Percentiles rank a stretch among this genome's conserved stretches.
These are phyloP conservation scores for Leishmania guyanensis DNA, from an alignment of 208 protist genomes.

Conservation along the genomic window DNA sequence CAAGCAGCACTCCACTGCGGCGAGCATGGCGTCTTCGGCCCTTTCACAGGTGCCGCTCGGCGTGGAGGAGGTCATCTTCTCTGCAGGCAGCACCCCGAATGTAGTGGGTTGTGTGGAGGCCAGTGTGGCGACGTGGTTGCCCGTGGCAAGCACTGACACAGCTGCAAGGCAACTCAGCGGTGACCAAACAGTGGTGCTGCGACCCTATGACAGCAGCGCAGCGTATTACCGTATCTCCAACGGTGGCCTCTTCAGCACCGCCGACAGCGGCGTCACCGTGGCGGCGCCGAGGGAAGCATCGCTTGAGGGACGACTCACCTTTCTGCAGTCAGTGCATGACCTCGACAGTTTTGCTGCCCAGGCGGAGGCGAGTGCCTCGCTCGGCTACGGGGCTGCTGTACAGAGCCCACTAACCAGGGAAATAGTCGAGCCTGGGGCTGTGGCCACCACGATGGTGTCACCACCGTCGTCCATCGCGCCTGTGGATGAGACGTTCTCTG, in stretches of 20 bases:
- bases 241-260: not conserved
- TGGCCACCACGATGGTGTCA: not conserved
- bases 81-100: constrained; percentile 3
- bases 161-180: not conserved
- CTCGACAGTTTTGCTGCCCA: not conserved
- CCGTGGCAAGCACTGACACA: not conserved
- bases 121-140: not conserved
- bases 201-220: not conserved
- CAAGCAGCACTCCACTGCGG: not conserved
- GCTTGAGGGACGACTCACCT: constrained; percentile 2
- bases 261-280: not conserved
- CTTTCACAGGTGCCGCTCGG: not conserved
- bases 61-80: constrained; percentile 1
- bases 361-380: not conserved
- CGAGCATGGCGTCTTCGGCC: not conserved
- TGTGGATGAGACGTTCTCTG: not conserved
- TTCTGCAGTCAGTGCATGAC: constrained; percentile 22
- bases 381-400: not conserved
- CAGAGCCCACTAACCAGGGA: not conserved
- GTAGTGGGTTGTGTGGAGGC: not conserved
- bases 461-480: not conserved
- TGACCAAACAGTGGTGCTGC: not conserved
- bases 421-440: not conserved
- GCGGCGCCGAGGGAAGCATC: not conserved
- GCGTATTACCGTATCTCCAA: not conserved